phyloP scores from a whole-genome alignment of 257 asterid genomes.

The Solanum etuberosum region DNA sequence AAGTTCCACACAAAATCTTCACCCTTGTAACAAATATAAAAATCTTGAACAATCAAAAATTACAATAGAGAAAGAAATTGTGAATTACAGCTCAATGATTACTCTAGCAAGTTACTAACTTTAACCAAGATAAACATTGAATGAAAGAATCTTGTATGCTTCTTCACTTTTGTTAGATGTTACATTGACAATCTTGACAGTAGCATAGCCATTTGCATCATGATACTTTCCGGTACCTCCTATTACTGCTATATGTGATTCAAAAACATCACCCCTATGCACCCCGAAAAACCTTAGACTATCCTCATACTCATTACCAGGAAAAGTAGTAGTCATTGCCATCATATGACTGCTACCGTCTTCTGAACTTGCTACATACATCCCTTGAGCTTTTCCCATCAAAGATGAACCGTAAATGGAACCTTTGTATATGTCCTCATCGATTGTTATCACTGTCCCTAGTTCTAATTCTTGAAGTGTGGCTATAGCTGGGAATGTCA shows the following conservation, averaged over 20 bases:
- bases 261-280: conserved; percentile 34
- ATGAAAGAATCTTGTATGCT: conserved; percentile 7
- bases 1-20: background rate
- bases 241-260: conserved; percentile 65
- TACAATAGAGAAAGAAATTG: background rate
- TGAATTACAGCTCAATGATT: background rate
- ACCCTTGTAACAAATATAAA: background rate
- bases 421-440: conserved; percentile 46
- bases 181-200: conserved; percentile 9
- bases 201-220: conserved; percentile 65
- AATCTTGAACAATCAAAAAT: background rate
- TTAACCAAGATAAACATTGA: conserved; percentile 15
- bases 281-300: conserved; percentile 58
- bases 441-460: conserved; percentile 52
- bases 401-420: conserved; percentile 39
- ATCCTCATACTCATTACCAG: conserved; percentile 41
- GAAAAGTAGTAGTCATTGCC: conserved; percentile 62
- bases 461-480: conserved; percentile 25
- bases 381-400: conserved; percentile 64
- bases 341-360: conserved; percentile 63
- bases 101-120: background rate
- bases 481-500: conserved; percentile 18
- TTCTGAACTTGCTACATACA: conserved; percentile 62
- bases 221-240: conserved; percentile 66
- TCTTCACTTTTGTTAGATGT: background rate